These are phyloP conservation scores for Xylariaceae sp. DNA, from an alignment of 2,329 filamentous ascomycete species.

Conservation along the genomic window DNA sequence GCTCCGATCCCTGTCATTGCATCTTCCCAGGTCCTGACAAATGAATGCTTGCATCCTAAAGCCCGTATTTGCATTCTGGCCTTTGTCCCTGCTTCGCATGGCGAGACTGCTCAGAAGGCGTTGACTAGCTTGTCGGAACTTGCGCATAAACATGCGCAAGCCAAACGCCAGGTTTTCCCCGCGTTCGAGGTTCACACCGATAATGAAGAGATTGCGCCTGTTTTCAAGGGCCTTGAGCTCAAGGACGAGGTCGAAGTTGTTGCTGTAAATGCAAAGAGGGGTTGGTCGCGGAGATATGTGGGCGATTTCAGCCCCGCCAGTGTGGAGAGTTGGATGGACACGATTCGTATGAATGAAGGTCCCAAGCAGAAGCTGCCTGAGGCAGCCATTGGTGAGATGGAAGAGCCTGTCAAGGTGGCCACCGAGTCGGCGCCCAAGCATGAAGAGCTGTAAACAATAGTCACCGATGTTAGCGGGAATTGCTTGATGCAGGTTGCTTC, in stretches of 20 bases:
- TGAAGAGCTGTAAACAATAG: slow-evolving; percentile 43
- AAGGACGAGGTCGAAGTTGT: slow-evolving; percentile 62
- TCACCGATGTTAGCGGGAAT: slow-evolving; percentile 10
- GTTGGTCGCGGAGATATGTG: slow-evolving; percentile 77
- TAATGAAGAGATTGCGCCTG: slow-evolving; percentile 49
- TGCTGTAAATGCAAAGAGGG: slow-evolving; percentile 76
- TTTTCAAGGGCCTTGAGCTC: slow-evolving; percentile 61
- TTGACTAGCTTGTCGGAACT: slow-evolving; percentile 65
- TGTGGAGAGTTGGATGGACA: slow-evolving; percentile 83
- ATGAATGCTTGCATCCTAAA: slow-evolving; percentile 68
- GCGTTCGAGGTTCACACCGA: slow-evolving; percentile 68
- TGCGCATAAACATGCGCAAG: slow-evolving; percentile 65
- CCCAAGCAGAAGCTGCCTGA: slow-evolving; percentile 69
- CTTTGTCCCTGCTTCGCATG: slow-evolving; percentile 54
- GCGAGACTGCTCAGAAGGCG: slow-evolving; percentile 50
- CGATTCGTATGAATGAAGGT: slow-evolving; percentile 84
- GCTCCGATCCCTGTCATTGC: slow-evolving; percentile 62
- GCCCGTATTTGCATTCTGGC: slow-evolving; percentile 80
- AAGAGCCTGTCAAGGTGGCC: slow-evolving; percentile 40
- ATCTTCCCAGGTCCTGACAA: slow-evolving; percentile 57
- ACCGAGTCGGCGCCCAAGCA: slow-evolving; percentile 34
- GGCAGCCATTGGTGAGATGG: slow-evolving; percentile 46
- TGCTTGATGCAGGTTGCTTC: slow-evolving; percentile 11
- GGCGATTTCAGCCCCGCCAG: slow-evolving; percentile 54
- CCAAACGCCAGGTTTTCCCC: slow-evolving; percentile 68